Conservation (phyloP, 2,329 filamentous ascomycete species). For the Alternaria burnsii region DNA sequence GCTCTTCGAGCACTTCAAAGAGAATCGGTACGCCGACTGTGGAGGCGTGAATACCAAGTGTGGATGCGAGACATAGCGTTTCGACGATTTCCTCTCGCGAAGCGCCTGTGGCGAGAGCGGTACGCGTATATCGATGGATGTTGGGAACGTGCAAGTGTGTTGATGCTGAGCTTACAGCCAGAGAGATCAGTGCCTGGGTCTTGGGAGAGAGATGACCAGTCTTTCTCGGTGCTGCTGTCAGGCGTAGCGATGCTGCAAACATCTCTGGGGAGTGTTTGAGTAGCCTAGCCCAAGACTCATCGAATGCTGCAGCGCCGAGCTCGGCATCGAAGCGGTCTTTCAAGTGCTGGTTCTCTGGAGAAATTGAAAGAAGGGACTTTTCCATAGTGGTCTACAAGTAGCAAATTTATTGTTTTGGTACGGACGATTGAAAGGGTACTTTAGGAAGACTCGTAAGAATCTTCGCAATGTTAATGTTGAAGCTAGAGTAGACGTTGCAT, state of each 20-base stretch:
- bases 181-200: constrained; percentile 54
- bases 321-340: constrained; percentile 35
- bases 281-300: constrained; percentile 40
- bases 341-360: constrained; percentile 31
- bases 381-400: not conserved
- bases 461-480: not conserved
- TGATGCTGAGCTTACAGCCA: constrained; percentile 55
- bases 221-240: constrained; percentile 39
- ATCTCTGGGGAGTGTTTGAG: constrained; percentile 40
- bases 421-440: not conserved
- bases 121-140: constrained; percentile 53
- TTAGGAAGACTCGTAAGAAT: not conserved
- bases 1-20: constrained; percentile 58
- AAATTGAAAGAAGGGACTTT: constrained; percentile 32
- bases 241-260: constrained; percentile 39
- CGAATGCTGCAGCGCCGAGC: constrained; percentile 34
- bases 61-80: constrained; percentile 55
- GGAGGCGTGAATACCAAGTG: constrained; percentile 59
- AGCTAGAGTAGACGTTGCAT: too few relatives aligned
- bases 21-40: constrained; percentile 59
- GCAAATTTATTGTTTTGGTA: not conserved
- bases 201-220: constrained; percentile 52
- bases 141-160: constrained; percentile 58
- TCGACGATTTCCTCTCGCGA: constrained; percentile 56
- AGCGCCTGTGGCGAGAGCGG: constrained; percentile 53